Evolutionary conservation across 305 asterid species (phyloP).

Genomic region (Euphrasia arctica): DNA sequence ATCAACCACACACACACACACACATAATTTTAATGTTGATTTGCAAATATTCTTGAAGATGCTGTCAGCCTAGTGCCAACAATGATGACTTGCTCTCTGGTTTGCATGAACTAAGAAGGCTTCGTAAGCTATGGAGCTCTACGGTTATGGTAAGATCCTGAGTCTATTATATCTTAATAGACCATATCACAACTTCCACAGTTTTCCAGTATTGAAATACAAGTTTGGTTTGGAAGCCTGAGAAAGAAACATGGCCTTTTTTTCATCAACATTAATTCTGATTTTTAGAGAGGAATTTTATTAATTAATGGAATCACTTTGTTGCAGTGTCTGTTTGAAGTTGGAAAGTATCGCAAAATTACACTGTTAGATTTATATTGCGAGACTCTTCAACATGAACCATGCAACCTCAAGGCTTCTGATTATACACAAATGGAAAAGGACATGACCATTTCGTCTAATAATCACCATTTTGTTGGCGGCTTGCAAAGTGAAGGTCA

Average conservation of each 20-base stretch:
- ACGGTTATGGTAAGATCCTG: conserved; percentile 54
- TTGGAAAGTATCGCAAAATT: conserved; percentile 56
- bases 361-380: conserved; percentile 69
- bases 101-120: conserved; percentile 56
- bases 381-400: conserved; percentile 61
- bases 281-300: conserved; percentile 20
- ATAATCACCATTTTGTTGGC: conserved; percentile 31
- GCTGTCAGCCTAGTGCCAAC: conserved; percentile 32
- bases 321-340: conserved; percentile 82
- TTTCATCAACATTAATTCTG: conserved; percentile 12
- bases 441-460: conserved; percentile 32
- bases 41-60: conserved; percentile 37
- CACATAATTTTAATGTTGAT: conserved; percentile 20
- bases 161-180: conserved; percentile 22
- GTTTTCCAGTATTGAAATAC: conserved; percentile 16
- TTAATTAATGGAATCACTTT: conserved; percentile 28
- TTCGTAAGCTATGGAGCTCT: conserved; percentile 63
- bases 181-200: conserved; percentile 8
- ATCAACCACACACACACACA: too few species aligned
- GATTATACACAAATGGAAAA: conserved; percentile 34
- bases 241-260: conserved; percentile 15
- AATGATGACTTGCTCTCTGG: conserved; percentile 37
- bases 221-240: conserved; percentile 23
- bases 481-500: conserved; percentile 41
- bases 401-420: conserved; percentile 36